phyloP scores from a whole-genome alignment of 768 basidiomycete species.

The Albatrellus ellisii region DNA sequence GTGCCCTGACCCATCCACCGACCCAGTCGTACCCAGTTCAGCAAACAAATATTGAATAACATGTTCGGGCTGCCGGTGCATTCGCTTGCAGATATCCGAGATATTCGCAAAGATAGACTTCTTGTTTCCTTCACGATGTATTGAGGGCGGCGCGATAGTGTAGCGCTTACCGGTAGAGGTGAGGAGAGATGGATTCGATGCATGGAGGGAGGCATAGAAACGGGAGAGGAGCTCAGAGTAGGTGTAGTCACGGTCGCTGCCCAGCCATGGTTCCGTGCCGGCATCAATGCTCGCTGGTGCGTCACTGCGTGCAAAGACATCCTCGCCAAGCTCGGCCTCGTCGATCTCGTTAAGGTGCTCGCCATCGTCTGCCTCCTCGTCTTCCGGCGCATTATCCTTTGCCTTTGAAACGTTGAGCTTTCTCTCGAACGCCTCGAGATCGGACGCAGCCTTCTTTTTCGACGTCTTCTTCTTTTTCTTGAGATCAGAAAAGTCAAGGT shows the following conservation, averaged over 20 bases:
- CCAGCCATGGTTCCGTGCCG: conserved; percentile 81
- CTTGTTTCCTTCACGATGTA: conserved; percentile 93
- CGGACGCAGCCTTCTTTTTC: conserved; percentile 82
- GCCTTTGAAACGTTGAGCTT: conserved; percentile 65
- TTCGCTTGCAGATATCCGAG: conserved; percentile 93
- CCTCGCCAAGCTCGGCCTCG: conserved; percentile 79
- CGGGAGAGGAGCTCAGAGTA: conserved; percentile 93
- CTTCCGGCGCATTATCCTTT: conserved; percentile 41
- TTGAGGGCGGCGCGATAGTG: conserved; percentile 92
- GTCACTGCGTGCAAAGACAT: conserved; percentile 54
- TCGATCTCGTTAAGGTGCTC: conserved; percentile 58
- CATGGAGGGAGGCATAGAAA: conserved; percentile 84
- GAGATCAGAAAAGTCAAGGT: conserved; percentile 89
- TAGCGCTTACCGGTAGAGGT: conserved; percentile 84
- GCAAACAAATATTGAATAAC: conserved; percentile 95
- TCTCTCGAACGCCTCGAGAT: conserved; percentile 91
- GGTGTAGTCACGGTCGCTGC: conserved; percentile 90
- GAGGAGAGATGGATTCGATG: conserved; percentile 85
- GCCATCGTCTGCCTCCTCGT: conserved; percentile 40
- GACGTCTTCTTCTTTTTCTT: conserved; percentile 91
- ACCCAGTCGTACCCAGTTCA: conserved; percentile 96
- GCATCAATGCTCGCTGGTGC: conserved; percentile 48
- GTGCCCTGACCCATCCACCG: conserved; percentile 82
- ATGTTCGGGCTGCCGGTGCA: conserved; percentile 97
- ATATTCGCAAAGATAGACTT: conserved; percentile 96